A percentile compares a stretch with the other conserved stretches of the same genome.
These are phyloP conservation scores for Samsoniella hepiali DNA, from an alignment of 2,329 filamentous ascomycete genomes.

Conservation along the genomic window DNA sequence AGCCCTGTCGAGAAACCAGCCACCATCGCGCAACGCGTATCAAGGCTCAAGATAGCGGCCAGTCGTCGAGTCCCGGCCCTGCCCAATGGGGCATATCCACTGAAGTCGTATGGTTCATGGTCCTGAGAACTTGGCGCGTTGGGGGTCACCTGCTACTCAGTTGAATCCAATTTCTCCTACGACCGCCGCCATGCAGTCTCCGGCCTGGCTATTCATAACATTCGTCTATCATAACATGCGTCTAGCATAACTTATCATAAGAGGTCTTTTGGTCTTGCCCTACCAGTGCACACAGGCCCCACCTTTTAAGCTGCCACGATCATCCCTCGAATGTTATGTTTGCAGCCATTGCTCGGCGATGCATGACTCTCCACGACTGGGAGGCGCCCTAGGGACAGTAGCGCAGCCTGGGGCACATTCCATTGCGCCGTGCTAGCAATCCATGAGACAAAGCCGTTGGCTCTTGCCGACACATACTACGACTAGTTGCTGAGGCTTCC, in stretches of 20 bases:
- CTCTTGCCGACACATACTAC: background rate
- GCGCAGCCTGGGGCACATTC: background rate
- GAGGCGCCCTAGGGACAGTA: background rate
- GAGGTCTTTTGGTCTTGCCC: background rate
- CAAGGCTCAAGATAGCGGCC: constrained; percentile 7
- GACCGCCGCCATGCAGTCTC: background rate
- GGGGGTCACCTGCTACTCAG: background rate
- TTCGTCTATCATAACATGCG: too few relatives aligned
- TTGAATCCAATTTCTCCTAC: background rate
- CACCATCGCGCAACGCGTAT: constrained; percentile 4
- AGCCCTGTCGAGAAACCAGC: background rate
- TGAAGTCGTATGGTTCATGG: background rate
- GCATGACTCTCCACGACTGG: background rate
- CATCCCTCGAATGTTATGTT: background rate
- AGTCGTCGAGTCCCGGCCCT: background rate
- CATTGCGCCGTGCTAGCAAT: background rate
- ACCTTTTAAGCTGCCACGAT: constrained; percentile 9
- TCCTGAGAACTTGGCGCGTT: background rate
- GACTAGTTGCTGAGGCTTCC: background rate
- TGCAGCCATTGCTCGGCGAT: background rate
- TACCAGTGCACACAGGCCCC: background rate
- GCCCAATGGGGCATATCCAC: constrained; percentile 1
- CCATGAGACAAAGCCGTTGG: constrained; percentile 6
- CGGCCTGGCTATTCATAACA: background rate
- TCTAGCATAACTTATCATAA: background rate